Percentiles rank a stretch among this genome's conserved stretches.
Conservation (phyloP, 2,329 filamentous ascomycete species). For the Trichoderma semiorbis region DNA sequence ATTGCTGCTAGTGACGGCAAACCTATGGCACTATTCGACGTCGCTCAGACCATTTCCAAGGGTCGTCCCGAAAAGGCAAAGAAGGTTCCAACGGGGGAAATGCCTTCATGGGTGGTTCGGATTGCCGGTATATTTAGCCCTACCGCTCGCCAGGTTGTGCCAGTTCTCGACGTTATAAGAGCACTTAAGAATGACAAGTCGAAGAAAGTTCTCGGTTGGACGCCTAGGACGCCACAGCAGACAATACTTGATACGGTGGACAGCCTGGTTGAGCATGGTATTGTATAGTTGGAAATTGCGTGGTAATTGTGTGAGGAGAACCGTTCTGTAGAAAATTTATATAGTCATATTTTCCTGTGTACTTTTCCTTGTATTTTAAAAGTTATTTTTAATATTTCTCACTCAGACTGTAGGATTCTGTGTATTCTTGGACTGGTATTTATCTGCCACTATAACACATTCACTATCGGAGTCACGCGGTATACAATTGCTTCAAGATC, state of each 20-base stretch:
- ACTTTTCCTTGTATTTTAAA: too few species aligned
- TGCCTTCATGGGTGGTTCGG: neutral
- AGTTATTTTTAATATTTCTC: too few species aligned
- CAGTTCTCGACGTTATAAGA: neutral
- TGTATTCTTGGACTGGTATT: too few species aligned
- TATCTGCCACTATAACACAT: too few species aligned
- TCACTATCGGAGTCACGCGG: too few species aligned
- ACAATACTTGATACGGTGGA: neutral
- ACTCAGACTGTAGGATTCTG: too few species aligned
- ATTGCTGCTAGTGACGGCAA: slow-evolving; percentile 22
- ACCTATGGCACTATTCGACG: neutral
- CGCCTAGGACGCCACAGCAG: neutral
- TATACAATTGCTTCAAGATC: too few species aligned
- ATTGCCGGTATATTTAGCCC: neutral
- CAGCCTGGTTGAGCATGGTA: neutral
- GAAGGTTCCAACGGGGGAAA: neutral
- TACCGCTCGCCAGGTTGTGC: neutral
- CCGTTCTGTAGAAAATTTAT: too few species aligned
- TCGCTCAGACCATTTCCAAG: slow-evolving; percentile 1
- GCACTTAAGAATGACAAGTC: neutral
- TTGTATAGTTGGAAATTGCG: neutral
- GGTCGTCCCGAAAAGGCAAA: neutral
- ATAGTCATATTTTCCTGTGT: too few species aligned
- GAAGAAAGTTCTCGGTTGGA: neutral
- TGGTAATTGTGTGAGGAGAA: neutral